Conservation (phyloP, 2,329 filamentous ascomycete species). For the Camptophora hylomeconis region DNA sequence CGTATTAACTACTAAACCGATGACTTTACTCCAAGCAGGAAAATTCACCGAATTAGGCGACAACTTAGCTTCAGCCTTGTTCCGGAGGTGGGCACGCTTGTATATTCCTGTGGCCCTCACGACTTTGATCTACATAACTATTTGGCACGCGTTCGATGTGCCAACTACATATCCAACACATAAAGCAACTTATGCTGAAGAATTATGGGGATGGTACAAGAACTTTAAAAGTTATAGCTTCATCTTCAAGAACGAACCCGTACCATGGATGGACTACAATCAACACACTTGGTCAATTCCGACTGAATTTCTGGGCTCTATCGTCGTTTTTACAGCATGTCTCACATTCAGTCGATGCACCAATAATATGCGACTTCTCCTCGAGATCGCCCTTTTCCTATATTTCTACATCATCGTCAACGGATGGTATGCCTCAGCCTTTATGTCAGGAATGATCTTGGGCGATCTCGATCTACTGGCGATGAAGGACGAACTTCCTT, state of each 20-base stretch:
- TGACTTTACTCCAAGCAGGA: constrained; percentile 30
- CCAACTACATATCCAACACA: constrained; percentile 16
- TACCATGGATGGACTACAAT: constrained; percentile 28
- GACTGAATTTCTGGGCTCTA: constrained; percentile 31
- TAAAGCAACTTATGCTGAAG: constrained; percentile 7
- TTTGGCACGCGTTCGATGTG: constrained; percentile 41
- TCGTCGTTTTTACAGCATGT: constrained; percentile 9
- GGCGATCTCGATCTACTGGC: constrained; percentile 48
- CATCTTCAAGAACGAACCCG: constrained; percentile 44
- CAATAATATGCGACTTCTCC: constrained; percentile 41
- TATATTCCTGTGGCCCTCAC: constrained; percentile 30
- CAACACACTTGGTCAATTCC: constrained; percentile 34
- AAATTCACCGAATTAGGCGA: constrained; percentile 30
- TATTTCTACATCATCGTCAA: constrained; percentile 59
- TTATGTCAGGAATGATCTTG: constrained; percentile 48
- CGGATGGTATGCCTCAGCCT: constrained; percentile 48
- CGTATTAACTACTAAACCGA: constrained; percentile 29
- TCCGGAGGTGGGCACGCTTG: constrained; percentile 29
- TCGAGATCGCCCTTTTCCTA: constrained; percentile 39
- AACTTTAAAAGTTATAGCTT: constrained; percentile 42
- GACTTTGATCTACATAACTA: constrained; percentile 28
- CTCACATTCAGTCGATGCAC: constrained; percentile 46
- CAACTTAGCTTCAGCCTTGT: constrained; percentile 35
- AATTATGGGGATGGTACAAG: constrained; percentile 10
- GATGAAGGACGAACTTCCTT: constrained; percentile 38